Evolutionary conservation across 305 asterid species (phyloP).

Genomic region (Fraxinus sp.): DNA sequence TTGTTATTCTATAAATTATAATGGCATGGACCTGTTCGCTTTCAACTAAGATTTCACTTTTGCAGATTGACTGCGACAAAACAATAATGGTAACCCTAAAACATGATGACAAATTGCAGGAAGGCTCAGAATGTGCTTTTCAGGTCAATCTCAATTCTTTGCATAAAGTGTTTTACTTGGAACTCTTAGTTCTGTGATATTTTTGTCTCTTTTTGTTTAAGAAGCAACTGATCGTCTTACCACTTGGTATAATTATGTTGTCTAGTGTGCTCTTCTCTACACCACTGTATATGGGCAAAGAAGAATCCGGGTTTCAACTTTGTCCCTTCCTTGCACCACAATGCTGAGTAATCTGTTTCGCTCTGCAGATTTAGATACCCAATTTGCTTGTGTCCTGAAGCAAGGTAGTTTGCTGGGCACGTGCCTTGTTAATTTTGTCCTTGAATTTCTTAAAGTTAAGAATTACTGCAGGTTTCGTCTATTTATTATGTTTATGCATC

Average conservation of each 20-base stretch:
- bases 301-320: slow-evolving; percentile 82
- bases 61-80: slow-evolving; percentile 93
- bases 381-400: slow-evolving; percentile 69
- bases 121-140: slow-evolving; percentile 83
- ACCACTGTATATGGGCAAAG: slow-evolving; percentile 84
- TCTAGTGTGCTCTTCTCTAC: slow-evolving; percentile 86
- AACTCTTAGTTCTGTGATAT: neutral
- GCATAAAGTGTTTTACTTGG: slow-evolving; percentile 3
- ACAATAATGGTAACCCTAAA: slow-evolving; percentile 83
- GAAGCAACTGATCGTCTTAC: slow-evolving; percentile 16
- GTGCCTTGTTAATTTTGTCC: neutral
- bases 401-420: slow-evolving; percentile 33
- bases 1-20: neutral
- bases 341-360: slow-evolving; percentile 76
- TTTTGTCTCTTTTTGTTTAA: neutral
- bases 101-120: slow-evolving; percentile 92
- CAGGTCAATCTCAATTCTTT: slow-evolving; percentile 51
- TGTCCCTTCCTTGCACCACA: slow-evolving; percentile 79
- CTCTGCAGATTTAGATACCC: slow-evolving; percentile 86
- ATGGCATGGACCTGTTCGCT: slow-evolving; percentile 8
- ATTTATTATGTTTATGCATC: neutral
- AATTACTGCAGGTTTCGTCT: neutral
- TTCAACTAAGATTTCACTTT: slow-evolving; percentile 23
- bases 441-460: neutral
- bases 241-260: slow-evolving; percentile 25